Evolutionary conservation across 257 asterid genomes (phyloP), one percentile per base, ranked within the genome.

Genomic region (Anisodus acutangulus): DNA sequence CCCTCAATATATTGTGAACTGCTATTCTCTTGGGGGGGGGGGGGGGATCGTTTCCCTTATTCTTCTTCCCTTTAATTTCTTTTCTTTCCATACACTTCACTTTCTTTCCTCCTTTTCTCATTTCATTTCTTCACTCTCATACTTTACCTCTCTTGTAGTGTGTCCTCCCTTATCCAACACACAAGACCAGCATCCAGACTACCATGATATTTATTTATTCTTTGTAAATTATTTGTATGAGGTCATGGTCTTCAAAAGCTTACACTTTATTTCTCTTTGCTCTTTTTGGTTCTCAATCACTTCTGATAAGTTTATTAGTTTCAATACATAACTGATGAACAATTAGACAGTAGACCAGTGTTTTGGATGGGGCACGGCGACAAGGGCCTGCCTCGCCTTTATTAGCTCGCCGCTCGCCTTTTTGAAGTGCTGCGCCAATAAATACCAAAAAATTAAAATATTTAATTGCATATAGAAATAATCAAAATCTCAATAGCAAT

Each of bases 241-340:
- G 31, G 53, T 39, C 78, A 39, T 69, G 51, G 57, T 70, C 79
- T 70, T 70, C 79, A 69, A 70, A 43, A 70, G 45, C 9, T 43
- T 17, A 9, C 79, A 8, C 22, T 19, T 45, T 9, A 70, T 17
- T 70, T 41, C 57, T 43, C 57, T 70, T 41, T 41, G 37, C 53
- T 69, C 78, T 39, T 69, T 54, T 69, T 69, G 47, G 79, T 70
- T 70, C 79, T 70, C 79, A 43, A 49, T 19, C 57, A 70, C 79
- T 43, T 43, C 35, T n/a, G 57, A 41, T 70, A n/a, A 15, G 2
- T 70, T 45, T 43, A 9, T 70, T n/a, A 70, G 35, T 17, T 70
- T 9, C 79, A 70, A 43, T 4, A 70, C 51, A 51, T 7, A 76
- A 51, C 47, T 26, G 15, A 26, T 53, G 64, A 76, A 76, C 4